A percentile compares a stretch with the other conserved stretches of the same genome.
phyloP scores from a whole-genome alignment of 176 grass and related monocot species.

The Pharus latifolius region DNA sequence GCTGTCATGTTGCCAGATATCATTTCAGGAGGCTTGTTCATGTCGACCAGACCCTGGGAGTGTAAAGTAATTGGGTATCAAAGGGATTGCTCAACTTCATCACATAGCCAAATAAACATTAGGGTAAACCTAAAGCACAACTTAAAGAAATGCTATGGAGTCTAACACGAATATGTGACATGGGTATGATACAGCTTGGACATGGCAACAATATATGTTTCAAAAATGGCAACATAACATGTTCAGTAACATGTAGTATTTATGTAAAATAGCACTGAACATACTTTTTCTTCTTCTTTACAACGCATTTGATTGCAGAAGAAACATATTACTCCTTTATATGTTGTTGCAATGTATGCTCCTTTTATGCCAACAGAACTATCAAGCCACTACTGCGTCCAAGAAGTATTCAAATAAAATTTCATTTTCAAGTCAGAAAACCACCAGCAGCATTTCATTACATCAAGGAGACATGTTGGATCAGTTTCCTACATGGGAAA shows the following conservation, averaged over 20 bases:
- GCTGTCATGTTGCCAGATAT: constrained; percentile 83
- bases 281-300: no score
- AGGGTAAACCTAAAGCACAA: not conserved
- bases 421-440: not conserved
- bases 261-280: no score
- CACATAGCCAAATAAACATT: not conserved
- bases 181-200: not conserved
- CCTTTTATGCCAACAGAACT: not conserved
- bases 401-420: not conserved
- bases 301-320: no score
- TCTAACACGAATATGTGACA: no score
- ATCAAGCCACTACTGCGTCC: not conserved
- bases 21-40: constrained; percentile 72
- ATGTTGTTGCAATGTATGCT: no score
- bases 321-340: no score
- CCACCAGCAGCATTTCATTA: not conserved
- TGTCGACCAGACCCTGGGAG: constrained; percentile 64
- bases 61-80: constrained; percentile 5
- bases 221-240: no score
- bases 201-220: not conserved
- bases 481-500: no score
- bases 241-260: no score
- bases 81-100: not conserved
- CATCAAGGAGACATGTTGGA: no score
- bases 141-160: no score